Evolutionary conservation across 345 rosid genomes (phyloP).

Genomic region (Gossypium ekmanianum): DNA sequence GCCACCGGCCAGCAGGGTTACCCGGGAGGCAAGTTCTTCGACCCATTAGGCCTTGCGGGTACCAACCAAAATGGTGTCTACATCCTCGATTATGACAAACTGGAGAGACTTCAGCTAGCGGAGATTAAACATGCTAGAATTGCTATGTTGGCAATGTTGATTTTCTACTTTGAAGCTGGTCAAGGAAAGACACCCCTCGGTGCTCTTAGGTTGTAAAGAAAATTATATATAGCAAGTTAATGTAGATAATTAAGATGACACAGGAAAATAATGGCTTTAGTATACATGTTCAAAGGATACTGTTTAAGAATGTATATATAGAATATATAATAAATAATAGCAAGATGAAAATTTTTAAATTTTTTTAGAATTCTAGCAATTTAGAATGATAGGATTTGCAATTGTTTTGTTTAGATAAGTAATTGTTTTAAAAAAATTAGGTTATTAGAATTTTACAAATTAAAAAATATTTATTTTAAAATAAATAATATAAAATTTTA

Average conservation of each 20-base stretch:
- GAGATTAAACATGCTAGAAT: slow-evolving; percentile 95
- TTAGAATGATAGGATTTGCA: too few species aligned
- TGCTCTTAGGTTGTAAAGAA: slow-evolving; percentile 75
- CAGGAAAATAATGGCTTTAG: background rate
- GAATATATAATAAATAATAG: too few species aligned
- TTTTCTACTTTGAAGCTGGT: slow-evolving; percentile 93
- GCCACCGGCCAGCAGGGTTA: slow-evolving; percentile 89
- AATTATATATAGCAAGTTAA: background rate
- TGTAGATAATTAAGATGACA: slow-evolving; percentile 1
- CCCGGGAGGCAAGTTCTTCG: slow-evolving; percentile 93
- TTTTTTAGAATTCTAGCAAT: too few species aligned
- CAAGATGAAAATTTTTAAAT: too few species aligned
- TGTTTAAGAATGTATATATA: too few species aligned
- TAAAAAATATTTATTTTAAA: too few species aligned
- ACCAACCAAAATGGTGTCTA: slow-evolving; percentile 57
- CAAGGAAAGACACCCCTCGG: slow-evolving; percentile 97
- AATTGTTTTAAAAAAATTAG: too few species aligned
- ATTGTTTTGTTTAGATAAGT: too few species aligned
- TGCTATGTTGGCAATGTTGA: slow-evolving; percentile 93
- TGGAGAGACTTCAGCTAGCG: slow-evolving; percentile 80
- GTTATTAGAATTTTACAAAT: too few species aligned
- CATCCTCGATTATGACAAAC: slow-evolving; percentile 67
- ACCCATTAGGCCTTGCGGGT: slow-evolving; percentile 76
- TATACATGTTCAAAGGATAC: too few species aligned
- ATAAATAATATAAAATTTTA: too few species aligned